A percentile compares a stretch with the other conserved stretches of the same genome.
phyloP scores from a whole-genome alignment of 2,329 filamentous ascomycete species.

The Scedosporium apiospermum region DNA sequence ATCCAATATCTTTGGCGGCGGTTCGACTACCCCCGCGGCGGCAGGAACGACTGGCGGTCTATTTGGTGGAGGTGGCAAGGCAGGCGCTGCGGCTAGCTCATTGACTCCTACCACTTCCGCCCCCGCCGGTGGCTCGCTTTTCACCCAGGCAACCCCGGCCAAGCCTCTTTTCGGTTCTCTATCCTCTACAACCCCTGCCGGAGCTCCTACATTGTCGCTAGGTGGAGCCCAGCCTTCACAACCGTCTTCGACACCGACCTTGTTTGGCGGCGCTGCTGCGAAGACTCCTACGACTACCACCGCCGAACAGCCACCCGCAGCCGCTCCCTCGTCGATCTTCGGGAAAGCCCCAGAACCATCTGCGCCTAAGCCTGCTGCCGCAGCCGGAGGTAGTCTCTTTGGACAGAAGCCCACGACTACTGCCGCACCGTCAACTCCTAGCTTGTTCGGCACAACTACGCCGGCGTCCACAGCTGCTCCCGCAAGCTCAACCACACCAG shows the following conservation, averaged over 20 bases:
- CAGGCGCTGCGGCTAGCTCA: constrained; percentile 14
- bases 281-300: background rate
- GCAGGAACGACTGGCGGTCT: constrained; percentile 15
- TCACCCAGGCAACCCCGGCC: constrained; percentile 4
- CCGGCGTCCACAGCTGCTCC: background rate
- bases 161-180: constrained; percentile 5
- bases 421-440: background rate
- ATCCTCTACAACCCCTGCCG: constrained; percentile 5
- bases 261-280: constrained; percentile 9
- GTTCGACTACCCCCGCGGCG: constrained; percentile 7
- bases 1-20: constrained; percentile 14
- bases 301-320: background rate
- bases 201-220: background rate
- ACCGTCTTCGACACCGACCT: constrained; percentile 3
- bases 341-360: background rate
- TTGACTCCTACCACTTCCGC: constrained; percentile 18
- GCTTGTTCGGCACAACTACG: constrained; percentile 1
- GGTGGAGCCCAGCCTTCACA: constrained; percentile 4
- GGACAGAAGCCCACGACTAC: constrained; percentile 7
- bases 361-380: background rate
- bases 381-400: background rate
- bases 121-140: constrained; percentile 12
- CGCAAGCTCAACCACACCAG: background rate
- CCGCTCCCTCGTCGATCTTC: constrained; percentile 1
- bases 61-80: constrained; percentile 13